Evolutionary conservation across 1,284 basidiomycete species (phyloP).

Genomic region (Termitomyces sp.): DNA sequence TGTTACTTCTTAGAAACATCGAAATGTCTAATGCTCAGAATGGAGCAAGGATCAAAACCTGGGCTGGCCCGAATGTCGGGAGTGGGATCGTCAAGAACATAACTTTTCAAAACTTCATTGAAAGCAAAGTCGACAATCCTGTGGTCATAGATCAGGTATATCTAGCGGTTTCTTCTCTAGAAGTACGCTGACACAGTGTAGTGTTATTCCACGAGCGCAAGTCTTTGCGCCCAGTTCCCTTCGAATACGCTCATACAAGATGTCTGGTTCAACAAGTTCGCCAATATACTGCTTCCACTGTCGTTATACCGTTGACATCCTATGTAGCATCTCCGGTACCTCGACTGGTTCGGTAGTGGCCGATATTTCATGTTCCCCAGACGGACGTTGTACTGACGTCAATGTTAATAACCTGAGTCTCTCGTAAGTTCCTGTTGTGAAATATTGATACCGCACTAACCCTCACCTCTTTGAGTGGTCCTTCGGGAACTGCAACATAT

Average conservation of each 20-base stretch:
- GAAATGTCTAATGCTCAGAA: constrained; percentile 59
- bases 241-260: constrained; percentile 51
- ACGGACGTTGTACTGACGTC: constrained; percentile 45
- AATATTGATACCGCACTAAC: not conserved
- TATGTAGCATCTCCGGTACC: constrained; percentile 48
- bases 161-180: not conserved
- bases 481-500: constrained; percentile 35
- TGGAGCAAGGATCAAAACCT: constrained; percentile 66
- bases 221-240: constrained; percentile 45
- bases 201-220: constrained; percentile 50
- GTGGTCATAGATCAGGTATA: constrained; percentile 50
- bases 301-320: not conserved
- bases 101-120: constrained; percentile 46
- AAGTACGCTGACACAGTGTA: constrained; percentile 19
- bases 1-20: constrained; percentile 37
- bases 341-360: constrained; percentile 52
- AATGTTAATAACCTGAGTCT: constrained; percentile 44
- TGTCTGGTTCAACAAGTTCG: constrained; percentile 44
- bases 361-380: constrained; percentile 51
- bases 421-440: constrained; percentile 25
- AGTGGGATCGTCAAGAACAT: constrained; percentile 57
- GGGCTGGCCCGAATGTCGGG: constrained; percentile 57
- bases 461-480: constrained; percentile 19
- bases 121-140: constrained; percentile 50
- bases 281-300: not conserved